Percentiles rank a stretch among this genome's conserved stretches.
These are phyloP conservation scores for Aspergillus novofumigatus DNA, from an alignment of 2,329 filamentous ascomycete species.

Conservation along the genomic window DNA sequence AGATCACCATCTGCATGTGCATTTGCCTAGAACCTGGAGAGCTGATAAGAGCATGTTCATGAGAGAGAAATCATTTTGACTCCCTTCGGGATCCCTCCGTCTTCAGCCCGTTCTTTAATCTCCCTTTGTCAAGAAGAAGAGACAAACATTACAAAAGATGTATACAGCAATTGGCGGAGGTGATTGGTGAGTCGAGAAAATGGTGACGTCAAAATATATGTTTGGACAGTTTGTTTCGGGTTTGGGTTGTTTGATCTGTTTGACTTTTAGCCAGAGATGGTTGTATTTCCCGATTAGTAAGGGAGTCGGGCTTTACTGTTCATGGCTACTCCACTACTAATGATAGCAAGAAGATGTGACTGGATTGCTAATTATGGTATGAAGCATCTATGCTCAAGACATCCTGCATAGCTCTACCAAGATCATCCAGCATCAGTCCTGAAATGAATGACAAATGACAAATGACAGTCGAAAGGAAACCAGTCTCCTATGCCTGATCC, in stretches of 20 bases:
- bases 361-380: neutral
- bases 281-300: neutral
- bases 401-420: neutral
- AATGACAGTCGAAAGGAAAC: neutral
- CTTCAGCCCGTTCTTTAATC: neutral
- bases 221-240: neutral
- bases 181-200: neutral
- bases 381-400: neutral
- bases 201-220: neutral
- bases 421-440: neutral
- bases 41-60: neutral
- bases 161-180: neutral
- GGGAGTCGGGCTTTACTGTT: neutral
- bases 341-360: neutral
- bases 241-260: neutral
- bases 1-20: neutral
- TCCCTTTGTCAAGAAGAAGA: neutral
- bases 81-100: neutral
- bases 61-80: neutral
- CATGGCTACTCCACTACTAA: too few species aligned
- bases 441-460: neutral
- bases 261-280: neutral
- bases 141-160: neutral
- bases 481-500: neutral
- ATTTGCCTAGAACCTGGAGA: neutral